Evolutionary conservation across 1,284 basidiomycete species (phyloP).

Genomic region (Malassezia vespertilionis): DNA sequence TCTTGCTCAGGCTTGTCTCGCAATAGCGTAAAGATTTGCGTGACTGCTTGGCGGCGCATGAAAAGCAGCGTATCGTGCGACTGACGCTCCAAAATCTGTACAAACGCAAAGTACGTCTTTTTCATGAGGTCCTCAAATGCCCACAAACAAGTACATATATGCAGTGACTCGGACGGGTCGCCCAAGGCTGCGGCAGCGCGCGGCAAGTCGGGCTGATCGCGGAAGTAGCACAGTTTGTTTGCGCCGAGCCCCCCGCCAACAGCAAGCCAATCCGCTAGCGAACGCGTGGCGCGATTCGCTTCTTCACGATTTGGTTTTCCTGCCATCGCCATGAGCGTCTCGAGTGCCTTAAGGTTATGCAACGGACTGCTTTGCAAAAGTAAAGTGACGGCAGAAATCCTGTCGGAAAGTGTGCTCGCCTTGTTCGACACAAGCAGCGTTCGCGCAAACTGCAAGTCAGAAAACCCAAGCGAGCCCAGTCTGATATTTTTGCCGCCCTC

Average conservation of each 20-base stretch:
- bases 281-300: slow-evolving; percentile 74
- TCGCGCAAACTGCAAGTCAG: slow-evolving; percentile 43
- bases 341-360: slow-evolving; percentile 59
- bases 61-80: slow-evolving; percentile 79
- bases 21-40: slow-evolving; percentile 62
- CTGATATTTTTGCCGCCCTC: slow-evolving; percentile 27
- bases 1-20: slow-evolving; percentile 91
- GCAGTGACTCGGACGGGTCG: slow-evolving; percentile 23
- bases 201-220: slow-evolving; percentile 66
- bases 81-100: slow-evolving; percentile 79
- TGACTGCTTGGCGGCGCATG: slow-evolving; percentile 68
- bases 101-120: slow-evolving; percentile 84
- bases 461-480: slow-evolving; percentile 33
- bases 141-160: slow-evolving; percentile 64
- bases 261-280: slow-evolving; percentile 87
- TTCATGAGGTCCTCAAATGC: slow-evolving; percentile 96
- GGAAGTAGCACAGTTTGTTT: slow-evolving; percentile 62
- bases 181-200: slow-evolving; percentile 52
- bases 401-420: slow-evolving; percentile 68
- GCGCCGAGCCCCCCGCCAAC: slow-evolving; percentile 63
- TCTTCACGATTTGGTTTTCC: slow-evolving; percentile 84
- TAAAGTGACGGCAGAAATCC: slow-evolving; percentile 80
- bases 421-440: slow-evolving; percentile 35
- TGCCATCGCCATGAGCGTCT: slow-evolving; percentile 62
- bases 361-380: slow-evolving; percentile 81